Evolutionary conservation across 2,329 filamentous ascomycete genomes (phyloP).

Genomic region (Bipolaris cookei): DNA sequence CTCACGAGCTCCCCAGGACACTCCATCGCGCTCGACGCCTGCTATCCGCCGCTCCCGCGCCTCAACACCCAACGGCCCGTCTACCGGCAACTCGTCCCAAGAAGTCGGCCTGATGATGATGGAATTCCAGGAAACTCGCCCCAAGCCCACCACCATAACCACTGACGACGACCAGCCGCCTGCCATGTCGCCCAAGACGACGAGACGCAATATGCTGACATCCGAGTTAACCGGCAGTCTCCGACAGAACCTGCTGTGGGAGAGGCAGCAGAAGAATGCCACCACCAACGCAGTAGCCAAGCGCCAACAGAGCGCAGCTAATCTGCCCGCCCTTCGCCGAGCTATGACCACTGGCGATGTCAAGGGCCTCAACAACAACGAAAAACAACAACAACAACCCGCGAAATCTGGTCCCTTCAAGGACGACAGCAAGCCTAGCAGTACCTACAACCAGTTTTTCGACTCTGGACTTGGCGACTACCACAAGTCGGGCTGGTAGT

Average conservation of each 20-base stretch:
- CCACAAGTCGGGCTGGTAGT: conserved; percentile 82
- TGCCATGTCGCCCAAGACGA: conserved; percentile 88
- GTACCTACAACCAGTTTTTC: conserved; percentile 80
- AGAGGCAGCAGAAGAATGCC: conserved; percentile 90
- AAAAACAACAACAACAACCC: conserved; percentile 30
- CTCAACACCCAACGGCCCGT: conserved; percentile 72
- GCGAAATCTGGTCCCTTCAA: conserved; percentile 62
- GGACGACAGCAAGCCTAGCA: conserved; percentile 68
- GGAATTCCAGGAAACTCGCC: conserved; percentile 64
- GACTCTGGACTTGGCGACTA: conserved; percentile 75
- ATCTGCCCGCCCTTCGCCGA: conserved; percentile 40
- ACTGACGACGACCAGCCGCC: conserved; percentile 72
- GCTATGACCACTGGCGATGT: conserved; percentile 74
- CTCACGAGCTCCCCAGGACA: conserved; percentile 70
- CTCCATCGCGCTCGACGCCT: conserved; percentile 64
- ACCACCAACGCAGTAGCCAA: conserved; percentile 89
- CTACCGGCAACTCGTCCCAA: conserved; percentile 64
- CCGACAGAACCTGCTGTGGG: conserved; percentile 89
- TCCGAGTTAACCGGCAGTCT: conserved; percentile 87
- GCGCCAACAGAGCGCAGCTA: conserved; percentile 73
- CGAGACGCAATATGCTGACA: conserved; percentile 85
- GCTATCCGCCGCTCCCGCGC: conserved; percentile 65
- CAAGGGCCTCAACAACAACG: conserved; percentile 80
- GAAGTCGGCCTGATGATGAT: conserved; percentile 65
- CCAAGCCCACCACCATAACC: conserved; percentile 81